These are phyloP conservation scores for Forsythia viridissima DNA, from an alignment of 257 asterid genomes.

Conservation along the genomic window DNA sequence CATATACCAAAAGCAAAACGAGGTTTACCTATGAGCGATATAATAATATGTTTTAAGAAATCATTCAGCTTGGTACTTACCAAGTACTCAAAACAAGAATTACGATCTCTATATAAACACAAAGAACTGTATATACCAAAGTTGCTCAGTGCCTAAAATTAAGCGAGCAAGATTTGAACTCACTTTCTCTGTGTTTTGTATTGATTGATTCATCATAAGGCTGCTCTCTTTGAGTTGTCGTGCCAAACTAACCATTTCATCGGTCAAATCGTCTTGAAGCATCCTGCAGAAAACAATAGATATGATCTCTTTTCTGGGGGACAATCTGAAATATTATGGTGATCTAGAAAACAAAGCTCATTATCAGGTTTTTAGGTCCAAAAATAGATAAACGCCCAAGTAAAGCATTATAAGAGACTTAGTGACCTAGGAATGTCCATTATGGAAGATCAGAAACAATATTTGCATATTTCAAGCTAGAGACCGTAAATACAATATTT, in stretches of 20 bases:
- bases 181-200: conserved; percentile 81
- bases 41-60: too few species aligned
- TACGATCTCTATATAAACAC: not conserved
- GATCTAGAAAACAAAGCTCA: not conserved
- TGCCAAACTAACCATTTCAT: conserved; percentile 91
- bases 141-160: not conserved
- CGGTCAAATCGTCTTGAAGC: conserved; percentile 89
- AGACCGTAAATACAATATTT: not conserved
- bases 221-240: conserved; percentile 89
- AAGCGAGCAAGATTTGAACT: conserved; percentile 24
- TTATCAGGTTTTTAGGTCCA: not conserved
- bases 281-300: conserved; percentile 47
- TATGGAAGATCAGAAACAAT: not conserved
- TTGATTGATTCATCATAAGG: conserved; percentile 79
- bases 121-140: too few species aligned
- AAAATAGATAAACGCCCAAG: not conserved
- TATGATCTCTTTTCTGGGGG: not conserved
- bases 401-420: not conserved
- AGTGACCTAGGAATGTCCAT: not conserved
- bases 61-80: not conserved
- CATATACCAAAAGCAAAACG: not conserved
- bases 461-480: not conserved
- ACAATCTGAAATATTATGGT: conserved; percentile 12
- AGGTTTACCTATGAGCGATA: not conserved
- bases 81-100: not conserved